Conservation (phyloP, 495 filamentous ascomycete species). For the Annulohypoxylon bovei region DNA sequence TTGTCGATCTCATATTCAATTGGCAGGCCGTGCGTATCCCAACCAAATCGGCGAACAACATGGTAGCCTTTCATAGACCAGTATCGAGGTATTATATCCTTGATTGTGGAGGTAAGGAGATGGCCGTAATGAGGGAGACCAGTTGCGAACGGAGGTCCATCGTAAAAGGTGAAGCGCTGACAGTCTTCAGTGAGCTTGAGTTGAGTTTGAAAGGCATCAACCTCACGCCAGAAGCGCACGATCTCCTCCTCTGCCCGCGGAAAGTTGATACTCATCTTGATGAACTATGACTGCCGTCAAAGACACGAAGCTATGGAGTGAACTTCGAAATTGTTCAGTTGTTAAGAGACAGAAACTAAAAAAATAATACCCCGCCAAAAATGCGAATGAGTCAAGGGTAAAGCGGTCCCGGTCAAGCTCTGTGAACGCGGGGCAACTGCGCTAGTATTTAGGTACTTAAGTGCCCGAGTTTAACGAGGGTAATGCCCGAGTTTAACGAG, state of each 20-base stretch:
- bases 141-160: constrained; percentile 70
- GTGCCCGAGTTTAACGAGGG: no score
- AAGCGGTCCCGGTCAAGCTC: not conserved
- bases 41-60: constrained; percentile 76
- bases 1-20: constrained; percentile 99
- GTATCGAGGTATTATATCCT: constrained; percentile 95
- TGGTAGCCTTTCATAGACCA: constrained; percentile 98
- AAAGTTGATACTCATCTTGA: constrained; percentile 40
- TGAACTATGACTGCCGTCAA: constrained; percentile 7
- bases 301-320: not conserved
- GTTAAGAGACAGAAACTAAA: not conserved
- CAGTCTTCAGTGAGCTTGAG: constrained; percentile 70
- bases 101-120: constrained; percentile 94
- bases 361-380: constrained; percentile 30
- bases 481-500: no score
- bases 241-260: constrained; percentile 32
- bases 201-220: constrained; percentile 54
- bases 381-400: constrained; percentile 34
- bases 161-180: constrained; percentile 84
- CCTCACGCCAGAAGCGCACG: constrained; percentile 44
- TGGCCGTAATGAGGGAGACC: constrained; percentile 96
- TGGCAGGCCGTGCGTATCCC: constrained; percentile 95
- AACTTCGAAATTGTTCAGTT: not conserved
- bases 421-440: constrained; percentile 29
- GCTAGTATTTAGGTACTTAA: not conserved